Conservation (phyloP, 495 filamentous ascomycete species). For the Viridothelium virens region DNA sequence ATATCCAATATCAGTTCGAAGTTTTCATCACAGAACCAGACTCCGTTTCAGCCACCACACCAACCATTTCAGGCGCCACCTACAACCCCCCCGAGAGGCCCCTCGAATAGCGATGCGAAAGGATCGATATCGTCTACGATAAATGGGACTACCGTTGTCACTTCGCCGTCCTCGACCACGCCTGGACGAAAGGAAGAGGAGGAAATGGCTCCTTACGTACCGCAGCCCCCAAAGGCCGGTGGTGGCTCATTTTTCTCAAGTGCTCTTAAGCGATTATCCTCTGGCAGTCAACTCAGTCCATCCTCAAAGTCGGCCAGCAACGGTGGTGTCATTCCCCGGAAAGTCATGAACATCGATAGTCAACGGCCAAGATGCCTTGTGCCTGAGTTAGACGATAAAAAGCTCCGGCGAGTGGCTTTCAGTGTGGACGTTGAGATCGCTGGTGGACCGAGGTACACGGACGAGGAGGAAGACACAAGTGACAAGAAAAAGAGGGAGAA, state of each 20-base stretch:
- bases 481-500: constrained; percentile 46
- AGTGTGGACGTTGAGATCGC: constrained; percentile 97
- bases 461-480: constrained; percentile 37
- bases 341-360: constrained; percentile 77
- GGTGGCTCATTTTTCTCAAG: constrained; percentile 71
- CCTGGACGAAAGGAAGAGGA: constrained; percentile 30
- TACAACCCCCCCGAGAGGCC: constrained; percentile 21
- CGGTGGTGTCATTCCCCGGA: constrained; percentile 57
- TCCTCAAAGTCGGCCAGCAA: constrained; percentile 41
- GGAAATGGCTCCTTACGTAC: constrained; percentile 54
- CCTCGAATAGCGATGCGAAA: constrained; percentile 19
- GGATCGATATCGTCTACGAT: constrained; percentile 15
- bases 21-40: constrained; percentile 53
- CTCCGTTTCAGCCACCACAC: neutral
- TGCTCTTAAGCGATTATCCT: constrained; percentile 74
- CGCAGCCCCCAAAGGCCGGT: constrained; percentile 55
- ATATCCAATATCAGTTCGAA: constrained; percentile 87
- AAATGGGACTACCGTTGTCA: constrained; percentile 16
- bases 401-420: constrained; percentile 81
- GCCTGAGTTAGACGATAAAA: constrained; percentile 67
- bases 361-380: constrained; percentile 72
- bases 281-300: constrained; percentile 33
- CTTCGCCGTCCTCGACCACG: constrained; percentile 15
- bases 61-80: constrained; percentile 20
- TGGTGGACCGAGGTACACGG: constrained; percentile 49